These are phyloP conservation scores for Aschersonia sp. DNA, from an alignment of 2,329 filamentous ascomycete species.

Conservation along the genomic window DNA sequence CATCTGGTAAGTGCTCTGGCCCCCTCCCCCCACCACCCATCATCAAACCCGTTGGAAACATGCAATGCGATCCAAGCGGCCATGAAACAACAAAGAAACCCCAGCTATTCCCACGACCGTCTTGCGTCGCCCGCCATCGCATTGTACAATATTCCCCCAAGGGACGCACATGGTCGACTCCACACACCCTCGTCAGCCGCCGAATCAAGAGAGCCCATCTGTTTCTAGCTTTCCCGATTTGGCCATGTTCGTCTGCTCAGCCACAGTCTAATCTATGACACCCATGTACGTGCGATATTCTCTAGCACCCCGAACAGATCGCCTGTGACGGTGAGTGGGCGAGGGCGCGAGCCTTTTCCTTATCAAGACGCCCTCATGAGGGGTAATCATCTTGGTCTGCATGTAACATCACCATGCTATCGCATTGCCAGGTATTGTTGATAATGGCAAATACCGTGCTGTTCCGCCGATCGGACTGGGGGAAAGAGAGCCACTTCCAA, in stretches of 20 bases:
- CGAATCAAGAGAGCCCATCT: neutral
- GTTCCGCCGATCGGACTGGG: neutral
- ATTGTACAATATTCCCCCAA: neutral
- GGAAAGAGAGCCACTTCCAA: neutral
- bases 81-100: neutral
- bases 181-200: neutral
- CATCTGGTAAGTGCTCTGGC: too few relatives aligned
- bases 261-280: conserved; percentile 6
- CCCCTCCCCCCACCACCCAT: neutral
- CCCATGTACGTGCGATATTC: too few relatives aligned
- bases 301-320: too few relatives aligned
- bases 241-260: conserved; percentile 7
- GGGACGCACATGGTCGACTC: neutral
- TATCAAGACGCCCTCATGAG: too few relatives aligned
- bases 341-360: too few relatives aligned
- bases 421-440: neutral
- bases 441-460: neutral
- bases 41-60: neutral
- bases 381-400: neutral
- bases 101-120: neutral
- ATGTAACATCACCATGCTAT: neutral
- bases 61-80: neutral
- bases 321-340: too few relatives aligned
- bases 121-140: neutral
- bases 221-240: conserved; percentile 5